Conservation (phyloP, 176 grass and related monocot species). For the Leersia perrieri region DNA sequence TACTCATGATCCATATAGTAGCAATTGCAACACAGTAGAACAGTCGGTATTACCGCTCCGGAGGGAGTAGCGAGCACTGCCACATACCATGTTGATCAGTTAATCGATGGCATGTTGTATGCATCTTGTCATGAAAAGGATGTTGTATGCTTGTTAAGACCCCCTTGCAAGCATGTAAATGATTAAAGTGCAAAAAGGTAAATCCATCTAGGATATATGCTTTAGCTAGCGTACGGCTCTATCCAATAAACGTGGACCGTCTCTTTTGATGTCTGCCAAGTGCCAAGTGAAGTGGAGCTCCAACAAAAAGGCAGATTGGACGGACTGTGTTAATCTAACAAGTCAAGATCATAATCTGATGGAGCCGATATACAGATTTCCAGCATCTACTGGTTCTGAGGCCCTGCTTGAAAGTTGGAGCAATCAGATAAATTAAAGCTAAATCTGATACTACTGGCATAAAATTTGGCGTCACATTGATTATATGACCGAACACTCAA, state of each 20-base stretch:
- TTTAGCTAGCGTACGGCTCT: neutral
- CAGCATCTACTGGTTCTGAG: neutral
- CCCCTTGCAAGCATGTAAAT: neutral
- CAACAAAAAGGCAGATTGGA: neutral
- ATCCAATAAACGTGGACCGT: neutral
- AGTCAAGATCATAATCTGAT: neutral
- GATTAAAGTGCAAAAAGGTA: neutral
- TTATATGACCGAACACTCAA: neutral
- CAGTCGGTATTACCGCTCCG: too few species aligned
- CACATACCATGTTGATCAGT: too few species aligned
- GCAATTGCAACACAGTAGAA: too few species aligned
- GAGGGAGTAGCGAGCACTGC: neutral
- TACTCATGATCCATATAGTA: too few species aligned
- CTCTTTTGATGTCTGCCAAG: neutral
- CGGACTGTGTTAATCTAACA: neutral
- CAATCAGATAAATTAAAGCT: neutral
- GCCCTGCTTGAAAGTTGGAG: neutral
- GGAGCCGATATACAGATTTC: neutral
- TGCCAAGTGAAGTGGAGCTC: neutral
- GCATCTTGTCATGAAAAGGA: neutral
- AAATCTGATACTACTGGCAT: neutral
- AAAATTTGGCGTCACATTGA: neutral
- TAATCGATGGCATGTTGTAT: too few species aligned
- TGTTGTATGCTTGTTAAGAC: neutral
- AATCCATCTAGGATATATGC: neutral